Evolutionary conservation across 352 stramenopile genomes (phyloP).

Genomic region (Globisporangium carolinianum): DNA sequence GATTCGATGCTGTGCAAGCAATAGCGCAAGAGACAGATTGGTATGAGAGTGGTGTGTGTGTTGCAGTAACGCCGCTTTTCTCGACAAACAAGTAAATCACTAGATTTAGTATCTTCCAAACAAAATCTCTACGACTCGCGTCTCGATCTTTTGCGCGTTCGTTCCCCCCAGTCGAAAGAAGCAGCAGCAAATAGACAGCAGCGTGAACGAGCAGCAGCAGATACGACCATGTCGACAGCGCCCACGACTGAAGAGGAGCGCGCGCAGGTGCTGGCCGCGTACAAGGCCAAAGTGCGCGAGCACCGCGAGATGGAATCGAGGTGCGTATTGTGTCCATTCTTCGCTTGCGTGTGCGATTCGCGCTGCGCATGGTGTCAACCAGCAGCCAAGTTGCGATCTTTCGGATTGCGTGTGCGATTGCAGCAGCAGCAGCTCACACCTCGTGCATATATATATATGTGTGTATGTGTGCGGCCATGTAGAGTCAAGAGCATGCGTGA

Average conservation of each 20-base stretch:
- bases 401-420: neutral
- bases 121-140: too few relatives aligned
- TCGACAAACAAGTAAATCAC: neutral
- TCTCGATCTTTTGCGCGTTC: too few relatives aligned
- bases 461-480: conserved; percentile 8
- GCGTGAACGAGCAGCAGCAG: conserved; percentile 20
- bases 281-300: conserved; percentile 95
- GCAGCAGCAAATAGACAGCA: neutral
- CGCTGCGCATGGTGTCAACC: too few relatives aligned
- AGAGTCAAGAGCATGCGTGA: conserved; percentile 96
- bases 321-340: conserved; percentile 22
- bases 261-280: conserved; percentile 91
- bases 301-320: conserved; percentile 95
- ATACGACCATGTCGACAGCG: conserved; percentile 21
- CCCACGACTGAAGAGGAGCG: conserved; percentile 77
- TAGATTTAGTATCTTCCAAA: neutral
- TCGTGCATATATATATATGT: conserved; percentile 1
- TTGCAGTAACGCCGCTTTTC: too few relatives aligned
- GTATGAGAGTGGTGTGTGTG: neutral
- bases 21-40: neutral
- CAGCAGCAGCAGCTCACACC: too few relatives aligned
- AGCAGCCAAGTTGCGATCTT: neutral
- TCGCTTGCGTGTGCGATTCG: too few relatives aligned
- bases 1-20: neutral
- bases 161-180: neutral